phyloP scores from a whole-genome alignment of 2,329 filamentous ascomycete genomes.

The Ambrosiella xylebori region DNA sequence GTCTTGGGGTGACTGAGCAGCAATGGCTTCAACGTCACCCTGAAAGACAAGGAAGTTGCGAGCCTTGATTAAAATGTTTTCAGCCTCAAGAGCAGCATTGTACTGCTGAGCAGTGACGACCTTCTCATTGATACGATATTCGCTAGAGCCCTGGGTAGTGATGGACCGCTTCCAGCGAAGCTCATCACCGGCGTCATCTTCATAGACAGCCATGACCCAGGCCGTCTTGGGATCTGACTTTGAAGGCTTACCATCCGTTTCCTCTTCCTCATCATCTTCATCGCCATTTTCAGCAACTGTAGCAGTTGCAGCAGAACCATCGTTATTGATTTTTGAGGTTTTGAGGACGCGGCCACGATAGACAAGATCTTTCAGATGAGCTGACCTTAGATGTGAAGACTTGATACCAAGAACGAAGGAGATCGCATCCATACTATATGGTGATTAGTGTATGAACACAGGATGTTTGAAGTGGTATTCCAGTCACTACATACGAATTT shows the following conservation, averaged over 20 bases:
- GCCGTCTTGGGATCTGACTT: conserved; percentile 78
- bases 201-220: conserved; percentile 98
- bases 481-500: conserved; percentile 53
- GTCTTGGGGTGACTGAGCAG: conserved; percentile 84
- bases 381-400: conserved; percentile 89
- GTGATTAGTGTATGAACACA: background rate
- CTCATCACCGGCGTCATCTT: conserved; percentile 88
- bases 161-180: conserved; percentile 94
- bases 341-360: conserved; percentile 90
- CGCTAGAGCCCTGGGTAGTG: conserved; percentile 71
- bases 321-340: conserved; percentile 81
- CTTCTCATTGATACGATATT: conserved; percentile 93
- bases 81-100: conserved; percentile 76
- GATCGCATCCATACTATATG: conserved; percentile 83
- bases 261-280: conserved; percentile 39
- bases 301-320: conserved; percentile 52
- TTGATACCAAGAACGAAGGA: conserved; percentile 98
- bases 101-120: conserved; percentile 80
- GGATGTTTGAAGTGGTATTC: background rate
- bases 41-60: conserved; percentile 97
- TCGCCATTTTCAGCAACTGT: conserved; percentile 47
- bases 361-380: conserved; percentile 83
- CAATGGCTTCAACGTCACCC: conserved; percentile 93
- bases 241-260: conserved; percentile 43
- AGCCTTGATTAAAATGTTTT: conserved; percentile 96